Conservation (phyloP, 106 monocot species). For the Allium sativum region DNA sequence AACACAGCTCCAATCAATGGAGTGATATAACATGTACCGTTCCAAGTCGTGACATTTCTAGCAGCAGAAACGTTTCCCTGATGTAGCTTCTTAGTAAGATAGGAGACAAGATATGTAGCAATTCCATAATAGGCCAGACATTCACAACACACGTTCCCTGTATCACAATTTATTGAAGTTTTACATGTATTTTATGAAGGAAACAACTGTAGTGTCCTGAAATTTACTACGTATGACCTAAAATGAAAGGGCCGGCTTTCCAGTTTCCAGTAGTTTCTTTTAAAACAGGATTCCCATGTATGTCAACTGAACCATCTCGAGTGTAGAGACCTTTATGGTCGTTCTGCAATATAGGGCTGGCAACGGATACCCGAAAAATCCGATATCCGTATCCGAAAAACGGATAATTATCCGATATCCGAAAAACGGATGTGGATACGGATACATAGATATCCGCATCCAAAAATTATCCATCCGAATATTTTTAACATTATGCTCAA, state of each 20-base stretch:
- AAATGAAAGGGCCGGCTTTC: conserved; percentile 44
- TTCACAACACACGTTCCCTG: conserved; percentile 84
- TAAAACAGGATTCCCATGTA: conserved; percentile 35
- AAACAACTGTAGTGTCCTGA: no score
- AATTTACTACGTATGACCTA: conserved; percentile 15
- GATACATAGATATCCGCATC: no score
- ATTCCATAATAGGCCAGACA: conserved; percentile 90
- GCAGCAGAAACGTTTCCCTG: conserved; percentile 76
- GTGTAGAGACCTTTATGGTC: conserved; percentile 21
- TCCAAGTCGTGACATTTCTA: conserved; percentile 84
- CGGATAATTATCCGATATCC: no score
- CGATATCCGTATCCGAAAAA: no score
- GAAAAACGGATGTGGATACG: no score
- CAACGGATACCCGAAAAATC: no score
- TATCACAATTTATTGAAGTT: background rate
- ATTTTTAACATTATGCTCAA: no score
- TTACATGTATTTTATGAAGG: background rate
- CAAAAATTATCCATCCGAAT: no score
- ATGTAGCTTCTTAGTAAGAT: conserved; percentile 62
- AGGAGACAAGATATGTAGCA: conserved; percentile 65
- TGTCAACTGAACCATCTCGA: conserved; percentile 38
- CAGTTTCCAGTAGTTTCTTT: conserved; percentile 32
- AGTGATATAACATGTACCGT: conserved; percentile 79
- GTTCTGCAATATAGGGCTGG: no score
- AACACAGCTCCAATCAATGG: conserved; percentile 83